Evolutionary conservation across 192 early-diverging fungal species (phyloP).

Genomic region (Coemansia sp.): DNA sequence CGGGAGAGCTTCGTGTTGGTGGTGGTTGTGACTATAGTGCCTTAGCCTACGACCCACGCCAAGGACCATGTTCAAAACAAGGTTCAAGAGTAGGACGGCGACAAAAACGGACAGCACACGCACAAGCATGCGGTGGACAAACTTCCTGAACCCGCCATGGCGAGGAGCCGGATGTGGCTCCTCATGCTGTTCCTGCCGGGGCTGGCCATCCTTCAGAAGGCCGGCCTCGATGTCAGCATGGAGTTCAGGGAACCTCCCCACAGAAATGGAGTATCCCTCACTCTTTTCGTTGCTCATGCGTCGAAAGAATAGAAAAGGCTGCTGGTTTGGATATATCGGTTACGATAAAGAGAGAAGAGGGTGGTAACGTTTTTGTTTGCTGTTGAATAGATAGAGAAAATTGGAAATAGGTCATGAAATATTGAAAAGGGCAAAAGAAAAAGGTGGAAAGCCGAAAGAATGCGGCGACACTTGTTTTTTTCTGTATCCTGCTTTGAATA

Average conservation of each 20-base stretch:
- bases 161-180: background rate
- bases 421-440: conserved; percentile 1
- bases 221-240: conserved; percentile 39
- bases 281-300: conserved; percentile 49
- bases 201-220: conserved; percentile 11
- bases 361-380: background rate
- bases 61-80: background rate
- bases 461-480: background rate
- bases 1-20: background rate
- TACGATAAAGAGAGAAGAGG: background rate
- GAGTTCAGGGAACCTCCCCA: conserved; percentile 25
- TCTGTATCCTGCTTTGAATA: background rate
- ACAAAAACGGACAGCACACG: conserved; percentile 5
- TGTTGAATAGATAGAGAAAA: background rate
- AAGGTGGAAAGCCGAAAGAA: background rate
- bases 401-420: background rate
- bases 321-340: background rate
- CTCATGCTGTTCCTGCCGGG: conserved; percentile 5
- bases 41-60: background rate
- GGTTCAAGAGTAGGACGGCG: background rate
- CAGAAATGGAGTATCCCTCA: conserved; percentile 21
- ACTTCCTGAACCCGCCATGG: background rate
- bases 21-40: background rate
- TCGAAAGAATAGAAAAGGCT: background rate
- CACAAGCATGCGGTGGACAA: conserved; percentile 10